These are phyloP conservation scores for Populus hybrid DNA, from an alignment of 441 rosid species.

Conservation along the genomic window DNA sequence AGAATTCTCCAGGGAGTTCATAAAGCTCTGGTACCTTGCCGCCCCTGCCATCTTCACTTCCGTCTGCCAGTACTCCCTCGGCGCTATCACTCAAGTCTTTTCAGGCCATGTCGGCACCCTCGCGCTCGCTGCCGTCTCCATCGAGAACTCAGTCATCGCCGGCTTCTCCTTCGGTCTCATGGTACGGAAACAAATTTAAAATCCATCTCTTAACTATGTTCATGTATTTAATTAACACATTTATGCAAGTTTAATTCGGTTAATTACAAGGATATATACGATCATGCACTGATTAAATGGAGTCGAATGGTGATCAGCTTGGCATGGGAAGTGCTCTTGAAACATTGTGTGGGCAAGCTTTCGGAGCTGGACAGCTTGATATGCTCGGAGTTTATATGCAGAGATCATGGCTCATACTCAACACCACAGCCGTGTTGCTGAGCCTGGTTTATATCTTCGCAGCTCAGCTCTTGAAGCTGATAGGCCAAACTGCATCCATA, in stretches of 20 bases:
- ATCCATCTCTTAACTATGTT: background rate
- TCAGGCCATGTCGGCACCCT: conserved; percentile 42
- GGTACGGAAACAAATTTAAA: conserved; percentile 15
- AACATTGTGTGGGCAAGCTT: conserved; percentile 46
- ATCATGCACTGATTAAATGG: background rate
- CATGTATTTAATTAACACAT: background rate
- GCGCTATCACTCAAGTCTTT: conserved; percentile 43
- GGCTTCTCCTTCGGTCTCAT: conserved; percentile 47
- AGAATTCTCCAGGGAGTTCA: conserved; percentile 27
- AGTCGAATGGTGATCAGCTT: conserved; percentile 4
- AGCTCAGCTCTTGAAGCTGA: conserved; percentile 18
- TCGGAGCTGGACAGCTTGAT: conserved; percentile 40
- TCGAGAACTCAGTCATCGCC: conserved; percentile 46
- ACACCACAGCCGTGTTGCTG: conserved; percentile 18
- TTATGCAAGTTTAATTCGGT: too few relatives aligned
- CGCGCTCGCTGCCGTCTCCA: conserved; percentile 41
- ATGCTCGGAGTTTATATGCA: conserved; percentile 51
- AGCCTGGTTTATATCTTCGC: conserved; percentile 31
- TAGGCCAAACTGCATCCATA: conserved; percentile 33
- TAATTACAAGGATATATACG: too few relatives aligned
- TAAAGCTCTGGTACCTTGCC: conserved; percentile 41
- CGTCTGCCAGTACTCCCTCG: conserved; percentile 40
- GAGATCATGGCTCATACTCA: conserved; percentile 43
- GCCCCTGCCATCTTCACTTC: conserved; percentile 49
- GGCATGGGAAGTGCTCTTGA: conserved; percentile 51